Evolutionary conservation across 768 basidiomycete species (phyloP), one percentile per base, ranked within the genome.

Genomic region (Leccinum subtestaceum): DNA sequence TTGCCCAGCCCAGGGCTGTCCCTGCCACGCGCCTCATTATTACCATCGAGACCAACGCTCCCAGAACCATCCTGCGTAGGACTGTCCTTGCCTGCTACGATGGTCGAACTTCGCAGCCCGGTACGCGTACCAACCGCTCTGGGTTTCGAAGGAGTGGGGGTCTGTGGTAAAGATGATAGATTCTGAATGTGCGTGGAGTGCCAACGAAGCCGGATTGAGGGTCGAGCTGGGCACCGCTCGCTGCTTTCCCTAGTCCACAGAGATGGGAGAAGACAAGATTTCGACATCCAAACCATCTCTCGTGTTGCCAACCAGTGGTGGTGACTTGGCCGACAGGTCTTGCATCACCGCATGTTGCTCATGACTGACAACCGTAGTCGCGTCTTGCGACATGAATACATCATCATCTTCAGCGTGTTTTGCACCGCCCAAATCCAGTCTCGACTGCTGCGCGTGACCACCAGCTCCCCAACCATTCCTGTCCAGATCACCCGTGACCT

Each of bases 41-140:
- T 68, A 36, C 60, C 56, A 40, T 63, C 53, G 1, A 55, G 72
- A 19, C 71, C 72, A 0, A 69, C 69, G 31, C 71, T 71, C 23
- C 77, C 72, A 40, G 78, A 73, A 34, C 52, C 65, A 73, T 76
- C 64, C 58, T 65, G 58, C 71, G 52, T 52, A 62, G 70, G 63
- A 27, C 64, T 67, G 12, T 60, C 71, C 47, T 72, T 72, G 15
- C 56, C 55, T 11, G 21, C n/a, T 1, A 55, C 56, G 4, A 46
- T 74, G 57, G 75, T 80, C 23, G 77, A 66, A 60, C 78, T 82
- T 51, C 80, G 75, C 51, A 75, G 70, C 11, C 84, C 81, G 38
- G 77, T 78, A 4, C 79, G 75, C 76, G 84, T 55, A 75, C 84
- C 84, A 77, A 80, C n/a, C 56, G 53, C 13, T 74, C 72, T 64